phyloP scores from a whole-genome alignment of 1,284 basidiomycete genomes.

The Puccinia novopanici region DNA sequence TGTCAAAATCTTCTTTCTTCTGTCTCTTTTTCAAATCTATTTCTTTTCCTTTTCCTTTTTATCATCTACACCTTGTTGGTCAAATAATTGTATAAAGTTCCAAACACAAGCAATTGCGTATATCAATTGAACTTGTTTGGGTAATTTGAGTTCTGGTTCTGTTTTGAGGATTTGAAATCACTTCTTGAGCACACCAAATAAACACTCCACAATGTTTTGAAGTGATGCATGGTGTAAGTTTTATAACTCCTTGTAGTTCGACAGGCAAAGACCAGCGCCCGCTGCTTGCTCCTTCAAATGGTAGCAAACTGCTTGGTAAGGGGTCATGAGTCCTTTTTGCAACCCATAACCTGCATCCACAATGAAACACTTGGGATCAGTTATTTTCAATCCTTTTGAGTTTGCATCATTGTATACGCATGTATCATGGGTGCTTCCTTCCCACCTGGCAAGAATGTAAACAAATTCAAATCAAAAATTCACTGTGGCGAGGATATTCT shows the following conservation, averaged over 20 bases:
- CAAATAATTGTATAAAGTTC: too few relatives aligned
- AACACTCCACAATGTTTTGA: not conserved
- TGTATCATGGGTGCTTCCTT: too few relatives aligned
- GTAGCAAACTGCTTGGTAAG: slow-evolving; percentile 59
- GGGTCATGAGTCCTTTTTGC: slow-evolving; percentile 53
- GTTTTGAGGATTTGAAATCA: not conserved
- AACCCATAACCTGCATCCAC: not conserved
- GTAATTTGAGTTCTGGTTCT: not conserved
- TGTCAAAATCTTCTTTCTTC: not conserved
- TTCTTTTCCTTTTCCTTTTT: too few relatives aligned
- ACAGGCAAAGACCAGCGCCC: not conserved
- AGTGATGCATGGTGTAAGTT: slow-evolving; percentile 2
- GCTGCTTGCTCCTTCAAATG: slow-evolving; percentile 60
- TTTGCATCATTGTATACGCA: not conserved
- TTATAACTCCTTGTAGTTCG: not conserved
- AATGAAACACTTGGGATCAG: not conserved
- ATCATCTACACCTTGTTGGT: too few relatives aligned
- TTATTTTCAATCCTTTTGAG: not conserved
- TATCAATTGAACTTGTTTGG: not conserved
- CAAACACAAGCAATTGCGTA: not conserved
- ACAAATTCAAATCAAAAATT: slow-evolving; percentile 7
- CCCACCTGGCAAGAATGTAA: slow-evolving; percentile 5
- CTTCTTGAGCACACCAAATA: not conserved
- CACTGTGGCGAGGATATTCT: not conserved
- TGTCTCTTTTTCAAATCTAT: too few relatives aligned